Percentiles rank a stretch among this genome's conserved stretches.
phyloP scores from a whole-genome alignment of 768 basidiomycete genomes.

The Lactifluus piperatus region DNA sequence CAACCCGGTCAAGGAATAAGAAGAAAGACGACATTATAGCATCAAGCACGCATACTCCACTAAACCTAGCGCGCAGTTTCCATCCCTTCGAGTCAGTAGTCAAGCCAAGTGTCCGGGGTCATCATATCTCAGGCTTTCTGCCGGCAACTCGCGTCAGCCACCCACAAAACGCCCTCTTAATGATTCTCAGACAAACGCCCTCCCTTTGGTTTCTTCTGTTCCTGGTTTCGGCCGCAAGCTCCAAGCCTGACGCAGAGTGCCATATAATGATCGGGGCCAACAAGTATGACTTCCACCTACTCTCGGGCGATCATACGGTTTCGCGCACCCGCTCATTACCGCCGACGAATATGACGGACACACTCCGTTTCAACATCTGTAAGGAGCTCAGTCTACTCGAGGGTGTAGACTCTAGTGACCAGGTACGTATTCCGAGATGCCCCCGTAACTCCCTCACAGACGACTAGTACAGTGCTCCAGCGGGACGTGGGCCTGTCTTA shows the following conservation, averaged over 20 bases:
- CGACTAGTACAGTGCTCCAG: conserved; percentile 43
- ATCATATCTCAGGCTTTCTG: neutral
- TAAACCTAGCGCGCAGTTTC: neutral
- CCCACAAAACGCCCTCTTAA: neutral
- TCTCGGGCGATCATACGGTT: conserved; percentile 44
- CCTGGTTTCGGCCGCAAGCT: conserved; percentile 6
- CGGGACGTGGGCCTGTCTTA: conserved; percentile 69
- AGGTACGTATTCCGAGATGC: conserved; percentile 39
- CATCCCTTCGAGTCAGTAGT: neutral
- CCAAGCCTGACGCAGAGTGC: conserved; percentile 36
- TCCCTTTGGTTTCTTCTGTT: conserved; percentile 14
- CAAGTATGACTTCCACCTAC: conserved; percentile 52
- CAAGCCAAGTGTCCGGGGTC: conserved; percentile 4
- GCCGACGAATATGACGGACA: conserved; percentile 53
- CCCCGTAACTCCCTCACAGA: neutral
- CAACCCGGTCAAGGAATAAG: neutral
- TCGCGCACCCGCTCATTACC: conserved; percentile 48
- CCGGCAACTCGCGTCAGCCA: conserved; percentile 7
- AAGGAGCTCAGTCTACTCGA: conserved; percentile 42
- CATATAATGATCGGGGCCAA: conserved; percentile 31
- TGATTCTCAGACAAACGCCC: conserved; percentile 1
- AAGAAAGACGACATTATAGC: neutral
- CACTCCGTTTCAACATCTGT: conserved; percentile 61
- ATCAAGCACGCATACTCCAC: neutral
- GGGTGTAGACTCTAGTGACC: conserved; percentile 46